A percentile compares a stretch with the other conserved stretches of the same genome.
phyloP scores from a whole-genome alignment of 2,329 filamentous ascomycete genomes.

The Esteya vermicola region DNA sequence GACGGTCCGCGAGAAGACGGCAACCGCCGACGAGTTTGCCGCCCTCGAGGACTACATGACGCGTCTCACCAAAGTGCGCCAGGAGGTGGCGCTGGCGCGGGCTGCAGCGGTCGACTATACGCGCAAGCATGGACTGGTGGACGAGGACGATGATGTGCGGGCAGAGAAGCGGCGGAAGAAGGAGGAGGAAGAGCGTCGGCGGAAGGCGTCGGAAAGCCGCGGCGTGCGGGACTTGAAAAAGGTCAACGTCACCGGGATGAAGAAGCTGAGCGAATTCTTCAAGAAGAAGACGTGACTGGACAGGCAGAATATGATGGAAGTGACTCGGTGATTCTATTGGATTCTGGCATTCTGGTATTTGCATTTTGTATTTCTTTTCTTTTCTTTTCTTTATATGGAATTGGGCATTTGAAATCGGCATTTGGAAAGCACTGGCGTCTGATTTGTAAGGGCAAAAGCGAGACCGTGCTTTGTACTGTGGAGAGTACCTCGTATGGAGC shows the following conservation, averaged over 20 bases:
- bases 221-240: slow-evolving; percentile 75
- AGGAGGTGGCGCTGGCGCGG: slow-evolving; percentile 56
- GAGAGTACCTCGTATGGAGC: too few species aligned
- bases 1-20: slow-evolving; percentile 20
- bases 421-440: too few species aligned
- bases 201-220: slow-evolving; percentile 59
- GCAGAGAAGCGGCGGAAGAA: slow-evolving; percentile 72
- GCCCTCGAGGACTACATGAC: slow-evolving; percentile 58
- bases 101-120: slow-evolving; percentile 52
- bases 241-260: slow-evolving; percentile 86
- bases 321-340: too few species aligned
- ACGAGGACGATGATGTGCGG: slow-evolving; percentile 44
- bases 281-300: slow-evolving; percentile 39
- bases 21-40: slow-evolving; percentile 39
- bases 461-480: too few species aligned
- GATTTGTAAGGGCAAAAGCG: too few species aligned
- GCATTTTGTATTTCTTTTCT: too few species aligned
- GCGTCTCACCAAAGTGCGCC: slow-evolving; percentile 50
- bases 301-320: too few species aligned
- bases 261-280: slow-evolving; percentile 93
- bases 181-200: slow-evolving; percentile 80
- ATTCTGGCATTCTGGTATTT: too few species aligned
- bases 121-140: slow-evolving; percentile 47
- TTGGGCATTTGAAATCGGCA: too few species aligned
- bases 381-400: too few species aligned